Evolutionary conservation across 164 flowering plant species (phyloP), one percentile per base, ranked within the genome.

Genomic region (Tetrastigma voinierianum): DNA sequence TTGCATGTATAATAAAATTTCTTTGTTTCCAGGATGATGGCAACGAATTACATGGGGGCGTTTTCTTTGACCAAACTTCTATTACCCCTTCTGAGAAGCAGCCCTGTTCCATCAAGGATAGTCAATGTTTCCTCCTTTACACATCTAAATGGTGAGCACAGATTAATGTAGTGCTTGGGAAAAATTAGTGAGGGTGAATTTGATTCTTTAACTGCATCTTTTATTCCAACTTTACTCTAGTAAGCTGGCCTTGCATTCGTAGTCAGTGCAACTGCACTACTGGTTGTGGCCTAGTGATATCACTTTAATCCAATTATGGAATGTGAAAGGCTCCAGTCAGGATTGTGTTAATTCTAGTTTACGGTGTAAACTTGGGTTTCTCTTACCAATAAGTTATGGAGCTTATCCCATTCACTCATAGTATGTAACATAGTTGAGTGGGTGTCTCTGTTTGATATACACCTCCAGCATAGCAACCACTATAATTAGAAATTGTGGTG

Each of bases 111-210:
- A 72, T 80, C 98, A 16, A 81, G 96, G 62, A 83, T 95, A 59
- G 91, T 95, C 62, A 92, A 92, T 74, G 87, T 95, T 46, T 74
- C 96, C 52, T 95, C 98, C 24, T 92, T 95, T 67, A 92, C 97
- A 15, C 98, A 95, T 84, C 78, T 88, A 68, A 78, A 58, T 78
- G 90, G 98, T 89, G 61, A 85, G 78, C 65, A 61, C 70, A 23
- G 53, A 21, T 46, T 23, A 18, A 43, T 2, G 47, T 20, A 24
- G 12, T 62, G 1, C 17, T 16, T 32, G 43, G 40, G 46, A 55
- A 54, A 4, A 24, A 66, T 61, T 55, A 32, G 9, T 47, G 10
- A 12, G 48, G 19, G 10, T 7, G 16, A 11, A 13, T 57, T 57
- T 32, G 43, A 57, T 20, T 52, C 19, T 18, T 52, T 54, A n/a